Percentiles rank a stretch among this genome's conserved stretches.
Evolutionary conservation across 331 rosid species (phyloP).

Genomic region (Cydonia oblonga): DNA sequence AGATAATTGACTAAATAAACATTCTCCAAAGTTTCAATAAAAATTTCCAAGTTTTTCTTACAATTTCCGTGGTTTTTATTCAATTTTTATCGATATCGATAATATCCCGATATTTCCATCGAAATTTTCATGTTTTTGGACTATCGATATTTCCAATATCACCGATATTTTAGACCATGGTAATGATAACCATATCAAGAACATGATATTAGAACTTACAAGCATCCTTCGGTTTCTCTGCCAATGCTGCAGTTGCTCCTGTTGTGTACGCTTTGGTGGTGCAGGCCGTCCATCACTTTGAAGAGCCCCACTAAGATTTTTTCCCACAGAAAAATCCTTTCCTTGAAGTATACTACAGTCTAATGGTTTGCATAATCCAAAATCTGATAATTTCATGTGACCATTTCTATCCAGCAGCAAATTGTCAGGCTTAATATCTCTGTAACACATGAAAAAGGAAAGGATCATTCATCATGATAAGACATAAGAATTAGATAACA

Average conservation of each 20-base stretch:
- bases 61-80: too few species aligned
- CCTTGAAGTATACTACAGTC: conserved; percentile 95
- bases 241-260: conserved; percentile 97
- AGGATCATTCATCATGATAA: background rate
- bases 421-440: conserved; percentile 99
- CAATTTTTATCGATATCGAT: too few species aligned
- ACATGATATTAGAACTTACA: conserved; percentile 42
- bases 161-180: too few species aligned
- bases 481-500: conserved; percentile 9
- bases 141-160: too few species aligned
- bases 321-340: conserved; percentile 72
- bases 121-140: too few species aligned
- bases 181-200: conserved; percentile 4
- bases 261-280: conserved; percentile 88
- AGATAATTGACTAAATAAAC: too few species aligned
- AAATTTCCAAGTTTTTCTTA: too few species aligned
- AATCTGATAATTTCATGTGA: conserved; percentile 95
- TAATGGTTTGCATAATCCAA: conserved; percentile 92
- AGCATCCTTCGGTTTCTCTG: conserved; percentile 95
- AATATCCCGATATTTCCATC: too few species aligned
- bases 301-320: conserved; percentile 81
- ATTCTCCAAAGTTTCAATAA: too few species aligned
- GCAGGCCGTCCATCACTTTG: conserved; percentile 80
- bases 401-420: conserved; percentile 85
- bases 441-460: conserved; percentile 25